phyloP scores from a whole-genome alignment of 371 early-diverging fungal genomes.

The Syncephalastrum racemosum region DNA sequence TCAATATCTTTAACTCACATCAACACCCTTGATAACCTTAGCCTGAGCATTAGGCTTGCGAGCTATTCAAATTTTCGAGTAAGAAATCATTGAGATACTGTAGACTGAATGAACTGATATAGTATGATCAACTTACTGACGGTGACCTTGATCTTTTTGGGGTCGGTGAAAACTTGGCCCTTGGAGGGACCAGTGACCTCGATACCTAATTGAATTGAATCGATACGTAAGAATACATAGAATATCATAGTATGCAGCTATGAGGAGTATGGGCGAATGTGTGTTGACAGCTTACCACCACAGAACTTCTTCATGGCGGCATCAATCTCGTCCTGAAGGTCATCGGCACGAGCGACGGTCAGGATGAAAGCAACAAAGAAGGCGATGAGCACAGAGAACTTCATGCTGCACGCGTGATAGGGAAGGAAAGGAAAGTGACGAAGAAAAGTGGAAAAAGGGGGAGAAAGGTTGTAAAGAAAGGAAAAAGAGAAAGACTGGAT shows the following conservation, averaged over 20 bases:
- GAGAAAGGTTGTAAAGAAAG: slow-evolving; percentile 7
- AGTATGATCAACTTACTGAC: slow-evolving; percentile 19
- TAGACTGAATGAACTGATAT: neutral
- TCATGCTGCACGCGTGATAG: slow-evolving; percentile 10
- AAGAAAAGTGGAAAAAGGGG: slow-evolving; percentile 7
- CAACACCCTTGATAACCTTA: slow-evolving; percentile 20
- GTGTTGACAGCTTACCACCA: slow-evolving; percentile 12
- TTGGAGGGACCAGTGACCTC: slow-evolving; percentile 19
- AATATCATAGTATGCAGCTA: neutral
- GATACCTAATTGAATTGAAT: slow-evolving; percentile 11
- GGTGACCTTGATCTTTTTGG: slow-evolving; percentile 17
- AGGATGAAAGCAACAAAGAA: slow-evolving; percentile 8
- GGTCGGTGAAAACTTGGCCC: slow-evolving; percentile 18
- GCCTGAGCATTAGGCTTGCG: slow-evolving; percentile 15
- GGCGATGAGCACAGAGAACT: slow-evolving; percentile 12
- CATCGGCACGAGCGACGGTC: slow-evolving; percentile 15
- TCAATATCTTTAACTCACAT: slow-evolving; percentile 12
- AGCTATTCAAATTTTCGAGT: slow-evolving; percentile 4
- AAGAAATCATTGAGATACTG: neutral
- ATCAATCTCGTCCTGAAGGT: slow-evolving; percentile 15
- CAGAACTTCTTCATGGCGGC: slow-evolving; percentile 22
- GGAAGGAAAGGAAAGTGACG: neutral
- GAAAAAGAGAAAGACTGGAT: neutral
- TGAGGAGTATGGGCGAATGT: neutral
- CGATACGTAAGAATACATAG: neutral